A percentile compares a stretch with the other conserved stretches of the same genome.
Conservation (phyloP, 2,329 filamentous ascomycete species). For the Graphium sp. region DNA sequence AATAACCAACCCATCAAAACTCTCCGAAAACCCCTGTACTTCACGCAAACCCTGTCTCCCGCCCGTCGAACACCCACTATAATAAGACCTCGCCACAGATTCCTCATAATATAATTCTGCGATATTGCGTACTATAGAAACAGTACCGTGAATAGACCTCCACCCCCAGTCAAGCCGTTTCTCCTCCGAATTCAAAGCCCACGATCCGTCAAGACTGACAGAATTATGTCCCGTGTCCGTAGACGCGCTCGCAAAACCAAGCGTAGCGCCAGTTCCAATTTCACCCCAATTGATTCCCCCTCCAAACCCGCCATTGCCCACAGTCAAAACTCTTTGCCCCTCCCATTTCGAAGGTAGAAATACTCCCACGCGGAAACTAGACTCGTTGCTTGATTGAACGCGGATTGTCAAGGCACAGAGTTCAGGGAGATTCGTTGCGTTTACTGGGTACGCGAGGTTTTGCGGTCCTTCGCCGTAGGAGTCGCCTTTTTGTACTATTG, state of each 20-base stretch:
- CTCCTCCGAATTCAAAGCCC: slow-evolving; percentile 7
- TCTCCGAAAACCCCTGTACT: slow-evolving; percentile 32
- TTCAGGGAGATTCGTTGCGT: slow-evolving; percentile 13
- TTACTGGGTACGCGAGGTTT: slow-evolving; percentile 10
- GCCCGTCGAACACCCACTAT: slow-evolving; percentile 40
- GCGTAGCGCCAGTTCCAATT: slow-evolving; percentile 6
- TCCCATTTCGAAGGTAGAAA: slow-evolving; percentile 16
- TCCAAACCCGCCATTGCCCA: slow-evolving; percentile 14
- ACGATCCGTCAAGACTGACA: slow-evolving; percentile 4
- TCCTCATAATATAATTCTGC: slow-evolving; percentile 27
- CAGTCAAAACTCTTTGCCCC: slow-evolving; percentile 12
- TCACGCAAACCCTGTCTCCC: slow-evolving; percentile 39
- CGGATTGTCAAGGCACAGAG: slow-evolving; percentile 15
- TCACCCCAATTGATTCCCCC: slow-evolving; percentile 16
- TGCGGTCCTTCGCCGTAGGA: slow-evolving; percentile 9
- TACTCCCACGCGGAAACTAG: slow-evolving; percentile 13
- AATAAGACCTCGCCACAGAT: slow-evolving; percentile 30
- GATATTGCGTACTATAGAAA: slow-evolving; percentile 28
- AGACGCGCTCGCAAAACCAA: slow-evolving; percentile 8
- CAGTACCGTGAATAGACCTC: slow-evolving; percentile 24
- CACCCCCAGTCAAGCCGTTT: slow-evolving; percentile 15
- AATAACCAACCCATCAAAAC: slow-evolving; percentile 40
- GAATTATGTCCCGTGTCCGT: slow-evolving; percentile 10
- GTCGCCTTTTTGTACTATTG: slow-evolving; percentile 7
- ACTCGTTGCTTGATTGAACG: slow-evolving; percentile 9